phyloP scores from a whole-genome alignment of 148 eudicot genomes.

The Rhododendron ferrugineum region DNA sequence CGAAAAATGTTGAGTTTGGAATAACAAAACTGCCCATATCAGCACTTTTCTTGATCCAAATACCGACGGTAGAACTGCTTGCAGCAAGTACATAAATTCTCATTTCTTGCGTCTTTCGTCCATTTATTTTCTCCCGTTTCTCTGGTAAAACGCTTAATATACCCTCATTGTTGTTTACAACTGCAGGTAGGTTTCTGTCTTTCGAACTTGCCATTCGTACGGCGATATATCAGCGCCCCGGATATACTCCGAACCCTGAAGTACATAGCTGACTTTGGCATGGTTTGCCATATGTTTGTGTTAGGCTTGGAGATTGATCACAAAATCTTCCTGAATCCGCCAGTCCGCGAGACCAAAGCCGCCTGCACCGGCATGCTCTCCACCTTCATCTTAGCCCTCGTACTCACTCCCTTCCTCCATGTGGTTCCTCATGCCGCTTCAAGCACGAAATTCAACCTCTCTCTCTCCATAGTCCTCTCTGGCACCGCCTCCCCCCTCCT shows the following conservation, averaged over 20 bases:
- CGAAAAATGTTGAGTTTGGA: no score
- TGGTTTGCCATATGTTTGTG: constrained; percentile 77
- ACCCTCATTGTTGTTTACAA: not conserved
- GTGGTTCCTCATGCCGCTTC: constrained; percentile 17
- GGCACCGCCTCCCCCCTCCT: constrained; percentile 77
- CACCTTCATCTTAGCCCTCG: constrained; percentile 46
- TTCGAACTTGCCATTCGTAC: constrained; percentile 37
- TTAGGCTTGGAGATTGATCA: constrained; percentile 83
- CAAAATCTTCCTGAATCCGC: constrained; percentile 35
- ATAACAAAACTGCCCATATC: not conserved
- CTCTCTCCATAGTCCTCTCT: constrained; percentile 51
- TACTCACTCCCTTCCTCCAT: constrained; percentile 33
- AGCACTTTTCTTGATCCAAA: not conserved
- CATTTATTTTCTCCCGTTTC: not conserved
- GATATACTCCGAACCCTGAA: constrained; percentile 33
- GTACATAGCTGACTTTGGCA: constrained; percentile 68
- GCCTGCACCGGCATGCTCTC: constrained; percentile 55
- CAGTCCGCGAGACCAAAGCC: constrained; percentile 54
- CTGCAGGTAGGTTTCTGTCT: constrained; percentile 72
- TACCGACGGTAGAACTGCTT: not conserved
- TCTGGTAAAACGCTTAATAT: not conserved
- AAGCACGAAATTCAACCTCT: constrained; percentile 30
- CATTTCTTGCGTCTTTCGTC: not conserved
- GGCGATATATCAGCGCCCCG: not conserved
- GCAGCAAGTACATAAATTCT: not conserved